These are phyloP conservation scores for Salix arbutifolia DNA, from an alignment of 345 rosid genomes.

Conservation along the genomic window DNA sequence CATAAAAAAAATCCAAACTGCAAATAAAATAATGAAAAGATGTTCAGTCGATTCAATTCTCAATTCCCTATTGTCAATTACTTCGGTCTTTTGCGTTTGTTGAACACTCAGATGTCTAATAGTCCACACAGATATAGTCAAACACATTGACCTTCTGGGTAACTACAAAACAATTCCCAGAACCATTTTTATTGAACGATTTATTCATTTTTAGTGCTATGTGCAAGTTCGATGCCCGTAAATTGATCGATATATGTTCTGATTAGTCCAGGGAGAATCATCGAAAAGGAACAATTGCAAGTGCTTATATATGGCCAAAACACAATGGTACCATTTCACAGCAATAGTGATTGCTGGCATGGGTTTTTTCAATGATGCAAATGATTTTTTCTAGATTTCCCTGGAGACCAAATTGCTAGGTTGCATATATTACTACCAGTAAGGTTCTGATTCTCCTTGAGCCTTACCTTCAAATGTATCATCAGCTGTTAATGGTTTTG, in stretches of 20 bases:
- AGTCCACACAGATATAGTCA: neutral
- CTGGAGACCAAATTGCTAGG: conserved; percentile 69
- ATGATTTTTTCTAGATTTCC: conserved; percentile 75
- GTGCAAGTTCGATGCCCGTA: neutral
- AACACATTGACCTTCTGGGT: neutral
- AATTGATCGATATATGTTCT: neutral
- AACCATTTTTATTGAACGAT: too few relatives aligned
- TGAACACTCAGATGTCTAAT: neutral
- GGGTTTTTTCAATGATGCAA: conserved; percentile 85
- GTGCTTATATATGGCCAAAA: conserved; percentile 54
- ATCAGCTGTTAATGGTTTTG: conserved; percentile 71
- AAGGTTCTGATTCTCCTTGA: conserved; percentile 50
- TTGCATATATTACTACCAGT: conserved; percentile 53
- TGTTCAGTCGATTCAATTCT: neutral
- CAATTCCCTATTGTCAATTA: neutral
- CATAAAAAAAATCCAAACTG: too few relatives aligned
- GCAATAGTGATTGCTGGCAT: conserved; percentile 69
- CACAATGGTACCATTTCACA: conserved; percentile 56
- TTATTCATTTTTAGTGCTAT: neutral
- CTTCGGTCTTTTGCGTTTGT: neutral
- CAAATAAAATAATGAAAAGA: too few relatives aligned
- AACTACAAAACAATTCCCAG: neutral
- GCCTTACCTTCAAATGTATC: conserved; percentile 48
- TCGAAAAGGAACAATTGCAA: conserved; percentile 40
- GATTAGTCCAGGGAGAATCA: conserved; percentile 13